A percentile compares a stretch with the other conserved stretches of the same genome.
Conservation (phyloP, 2,329 filamentous ascomycete species). For the Fusarium continuum region DNA sequence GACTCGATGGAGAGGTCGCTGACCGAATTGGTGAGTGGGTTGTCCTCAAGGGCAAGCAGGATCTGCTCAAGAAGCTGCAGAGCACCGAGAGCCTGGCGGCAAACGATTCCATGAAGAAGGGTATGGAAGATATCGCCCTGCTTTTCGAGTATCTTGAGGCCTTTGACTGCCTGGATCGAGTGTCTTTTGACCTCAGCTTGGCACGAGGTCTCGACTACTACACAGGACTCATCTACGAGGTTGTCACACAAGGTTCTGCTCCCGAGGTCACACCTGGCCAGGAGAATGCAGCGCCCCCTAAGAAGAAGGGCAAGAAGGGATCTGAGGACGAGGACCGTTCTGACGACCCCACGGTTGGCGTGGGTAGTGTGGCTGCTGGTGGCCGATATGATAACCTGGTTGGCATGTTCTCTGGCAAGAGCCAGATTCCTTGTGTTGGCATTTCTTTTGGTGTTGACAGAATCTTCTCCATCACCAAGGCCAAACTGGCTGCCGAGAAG, state of each 20-base stretch:
- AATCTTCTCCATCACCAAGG: constrained; percentile 92
- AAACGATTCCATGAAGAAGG: constrained; percentile 80
- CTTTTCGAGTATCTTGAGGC: constrained; percentile 85
- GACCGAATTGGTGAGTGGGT: constrained; percentile 90
- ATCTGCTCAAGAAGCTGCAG: constrained; percentile 76
- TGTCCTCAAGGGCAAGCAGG: constrained; percentile 76
- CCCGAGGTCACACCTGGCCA: constrained; percentile 54
- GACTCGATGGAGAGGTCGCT: constrained; percentile 77
- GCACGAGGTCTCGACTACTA: constrained; percentile 94
- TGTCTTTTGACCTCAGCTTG: constrained; percentile 90
- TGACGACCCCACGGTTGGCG: constrained; percentile 80
- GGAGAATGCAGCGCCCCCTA: constrained; percentile 52
- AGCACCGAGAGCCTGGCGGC: constrained; percentile 72
- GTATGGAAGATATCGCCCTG: constrained; percentile 81
- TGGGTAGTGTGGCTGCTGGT: constrained; percentile 89
- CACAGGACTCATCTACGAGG: constrained; percentile 90
- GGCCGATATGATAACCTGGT: constrained; percentile 94
- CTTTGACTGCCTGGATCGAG: constrained; percentile 74
- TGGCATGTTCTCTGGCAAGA: constrained; percentile 89
- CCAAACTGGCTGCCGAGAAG: constrained; percentile 70
- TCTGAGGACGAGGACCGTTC: constrained; percentile 72
- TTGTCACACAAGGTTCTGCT: constrained; percentile 82
- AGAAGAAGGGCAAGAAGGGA: constrained; percentile 61
- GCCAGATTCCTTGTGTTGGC: constrained; percentile 70
- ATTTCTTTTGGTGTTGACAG: constrained; percentile 96